Percentiles rank a stretch among this genome's conserved stretches.
Conservation (phyloP, 1,284 basidiomycete genomes). For the Cutaneotrichosporon sp. region DNA sequence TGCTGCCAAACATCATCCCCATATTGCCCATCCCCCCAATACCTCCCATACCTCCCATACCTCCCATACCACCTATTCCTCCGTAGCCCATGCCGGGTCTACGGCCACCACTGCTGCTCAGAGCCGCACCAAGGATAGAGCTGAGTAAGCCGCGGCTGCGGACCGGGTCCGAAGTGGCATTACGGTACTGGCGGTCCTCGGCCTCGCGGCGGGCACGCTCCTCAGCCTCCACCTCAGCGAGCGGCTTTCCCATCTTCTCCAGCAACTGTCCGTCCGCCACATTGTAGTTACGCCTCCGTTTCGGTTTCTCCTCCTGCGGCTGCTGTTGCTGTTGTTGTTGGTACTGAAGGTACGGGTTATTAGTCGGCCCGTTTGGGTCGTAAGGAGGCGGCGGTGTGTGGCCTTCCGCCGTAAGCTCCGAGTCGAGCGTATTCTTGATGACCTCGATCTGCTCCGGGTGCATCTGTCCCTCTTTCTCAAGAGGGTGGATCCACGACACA, state of each 20-base stretch:
- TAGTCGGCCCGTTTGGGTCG: constrained; percentile 4
- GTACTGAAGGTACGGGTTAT: constrained; percentile 3
- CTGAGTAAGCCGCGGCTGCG: not conserved
- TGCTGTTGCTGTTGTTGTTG: not conserved
- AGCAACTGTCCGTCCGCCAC: not conserved
- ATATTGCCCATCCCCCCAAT: constrained; percentile 5
- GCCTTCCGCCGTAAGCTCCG: not conserved
- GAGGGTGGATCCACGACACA: constrained; percentile 35
- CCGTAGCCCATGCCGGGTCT: not conserved
- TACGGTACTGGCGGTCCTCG: not conserved
- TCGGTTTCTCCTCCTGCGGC: not conserved
- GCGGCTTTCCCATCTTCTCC: not conserved
- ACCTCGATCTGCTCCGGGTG: constrained; percentile 30
- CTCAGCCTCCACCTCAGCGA: not conserved
- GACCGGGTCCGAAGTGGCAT: not conserved
- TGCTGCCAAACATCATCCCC: not conserved
- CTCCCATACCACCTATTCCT: not conserved
- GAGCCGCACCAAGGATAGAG: constrained; percentile 6
- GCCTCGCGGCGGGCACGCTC: not conserved
- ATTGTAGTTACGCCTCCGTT: not conserved
- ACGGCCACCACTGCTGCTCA: not conserved
- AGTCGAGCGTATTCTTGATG: constrained; percentile 5
- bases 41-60: not conserved
- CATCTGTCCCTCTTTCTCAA: constrained; percentile 19
- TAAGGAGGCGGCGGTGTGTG: not conserved